Percentiles rank a stretch among this genome's conserved stretches.
These are phyloP conservation scores for Mycena metata DNA, from an alignment of 768 basidiomycete species.

Conservation along the genomic window DNA sequence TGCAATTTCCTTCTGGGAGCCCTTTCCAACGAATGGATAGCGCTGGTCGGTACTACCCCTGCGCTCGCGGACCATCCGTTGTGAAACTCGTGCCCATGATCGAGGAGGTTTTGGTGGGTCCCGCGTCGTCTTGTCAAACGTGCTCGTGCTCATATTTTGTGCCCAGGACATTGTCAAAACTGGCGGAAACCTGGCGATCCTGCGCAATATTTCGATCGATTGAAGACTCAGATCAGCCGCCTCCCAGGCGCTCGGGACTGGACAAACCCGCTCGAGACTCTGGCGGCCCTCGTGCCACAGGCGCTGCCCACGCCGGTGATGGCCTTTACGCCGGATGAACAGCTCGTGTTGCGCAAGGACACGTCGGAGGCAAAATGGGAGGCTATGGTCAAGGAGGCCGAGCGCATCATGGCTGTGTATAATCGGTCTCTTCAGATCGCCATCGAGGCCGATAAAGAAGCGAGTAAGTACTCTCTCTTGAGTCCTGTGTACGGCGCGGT, in stretches of 20 bases:
- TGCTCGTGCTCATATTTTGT: slow-evolving; percentile 33
- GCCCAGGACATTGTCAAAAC: slow-evolving; percentile 36
- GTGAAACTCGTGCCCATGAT: no score
- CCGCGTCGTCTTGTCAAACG: no score
- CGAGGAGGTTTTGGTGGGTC: no score
- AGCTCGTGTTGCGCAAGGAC: slow-evolving; percentile 10
- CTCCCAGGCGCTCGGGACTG: background rate
- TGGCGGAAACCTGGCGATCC: slow-evolving; percentile 8
- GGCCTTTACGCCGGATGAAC: slow-evolving; percentile 23
- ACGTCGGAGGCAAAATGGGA: slow-evolving; percentile 17
- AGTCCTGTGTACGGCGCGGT: background rate
- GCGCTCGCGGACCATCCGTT: slow-evolving; percentile 26
- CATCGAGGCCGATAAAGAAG: slow-evolving; percentile 29
- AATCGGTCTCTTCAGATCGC: slow-evolving; percentile 19
- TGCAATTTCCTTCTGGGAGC: slow-evolving; percentile 36
- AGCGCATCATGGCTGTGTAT: slow-evolving; percentile 20
- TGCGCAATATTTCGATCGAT: slow-evolving; percentile 15
- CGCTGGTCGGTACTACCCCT: slow-evolving; percentile 25
- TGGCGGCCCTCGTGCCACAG: slow-evolving; percentile 18
- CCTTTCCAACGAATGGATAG: slow-evolving; percentile 39
- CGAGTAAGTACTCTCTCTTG: slow-evolving; percentile 18
- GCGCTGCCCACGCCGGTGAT: background rate
- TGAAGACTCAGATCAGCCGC: background rate
- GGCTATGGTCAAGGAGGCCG: slow-evolving; percentile 12
- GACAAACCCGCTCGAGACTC: slow-evolving; percentile 21